Evolutionary conservation across 768 basidiomycete genomes (phyloP), one percentile per base, ranked within the genome.

Genomic region (Clathrus columnatus): DNA sequence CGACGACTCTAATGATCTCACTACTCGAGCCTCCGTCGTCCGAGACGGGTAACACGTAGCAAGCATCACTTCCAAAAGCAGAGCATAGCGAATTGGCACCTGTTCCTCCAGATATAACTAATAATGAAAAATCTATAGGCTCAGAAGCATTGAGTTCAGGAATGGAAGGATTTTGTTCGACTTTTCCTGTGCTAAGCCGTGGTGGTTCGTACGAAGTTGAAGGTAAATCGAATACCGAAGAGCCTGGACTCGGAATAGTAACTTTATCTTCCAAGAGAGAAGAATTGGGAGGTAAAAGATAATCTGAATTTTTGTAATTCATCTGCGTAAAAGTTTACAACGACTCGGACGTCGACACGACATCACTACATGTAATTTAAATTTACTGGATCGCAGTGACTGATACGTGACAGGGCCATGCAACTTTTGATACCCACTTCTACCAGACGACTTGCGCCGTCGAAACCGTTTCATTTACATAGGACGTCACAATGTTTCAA

Each of bases 1-100:
- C 72, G n/a, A 97, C 75, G 21, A 93, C 91, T 48, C 93, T 82
- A 50, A 93, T 89, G 51, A 95, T 95, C 73, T 96, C 93, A 60
- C 88, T 89, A 2, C 92, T 95, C 2, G 90, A 92, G 44, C 94
- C 94, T 1, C 94, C 94, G 67, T 97, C 92, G 65, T 97, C 94
- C 5, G 91, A 94, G 28, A 97, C 90, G 5, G 94, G 94, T 29
- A 97, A 74, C 23, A 93, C 84, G 64, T 93, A 91, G 63, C 82
- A 85, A 21, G 87, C 83, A 58, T 75, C 63, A 17, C 75, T 69
- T 2, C 76, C 77, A 64, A 97, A 96, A 2, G 91, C 90, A 41
- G 86, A 74, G 61, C 90, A 92, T 60, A 97, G 87, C 20, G 87
- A 79, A 65, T 97, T 97, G 48, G 91, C 91, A 42, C 93, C 93